These are phyloP conservation scores for Boletus barrowsii DNA, from an alignment of 768 basidiomycete species.

Conservation along the genomic window DNA sequence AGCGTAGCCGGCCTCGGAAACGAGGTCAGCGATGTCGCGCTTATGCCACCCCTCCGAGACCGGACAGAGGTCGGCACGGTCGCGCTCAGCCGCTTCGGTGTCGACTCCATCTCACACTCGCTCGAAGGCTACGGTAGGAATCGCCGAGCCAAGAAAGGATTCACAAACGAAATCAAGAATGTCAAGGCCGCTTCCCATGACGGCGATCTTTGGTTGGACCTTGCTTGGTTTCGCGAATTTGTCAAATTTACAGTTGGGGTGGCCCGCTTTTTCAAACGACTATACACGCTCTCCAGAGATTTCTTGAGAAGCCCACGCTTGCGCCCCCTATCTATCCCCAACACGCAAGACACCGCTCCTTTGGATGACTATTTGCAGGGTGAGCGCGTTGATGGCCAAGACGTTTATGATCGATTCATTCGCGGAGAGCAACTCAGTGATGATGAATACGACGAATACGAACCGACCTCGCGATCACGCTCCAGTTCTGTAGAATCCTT, in stretches of 20 bases:
- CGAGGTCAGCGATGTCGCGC: slow-evolving; percentile 57
- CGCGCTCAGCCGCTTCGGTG: slow-evolving; percentile 41
- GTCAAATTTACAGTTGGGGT: slow-evolving; percentile 32
- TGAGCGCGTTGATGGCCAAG: slow-evolving; percentile 31
- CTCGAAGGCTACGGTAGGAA: slow-evolving; percentile 26
- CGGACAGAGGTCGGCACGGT: slow-evolving; percentile 33
- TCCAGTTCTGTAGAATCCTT: slow-evolving; percentile 18
- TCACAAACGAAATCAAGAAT: slow-evolving; percentile 50
- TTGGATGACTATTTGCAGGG: slow-evolving; percentile 5
- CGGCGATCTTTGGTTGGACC: slow-evolving; percentile 39
- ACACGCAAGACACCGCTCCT: slow-evolving; percentile 1
- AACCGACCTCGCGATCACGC: slow-evolving; percentile 21
- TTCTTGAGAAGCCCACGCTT: slow-evolving; percentile 18
- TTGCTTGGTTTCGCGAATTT: slow-evolving; percentile 41
- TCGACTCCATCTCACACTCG: slow-evolving; percentile 35
- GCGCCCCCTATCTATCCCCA: slow-evolving; percentile 2
- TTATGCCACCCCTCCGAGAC: slow-evolving; percentile 12
- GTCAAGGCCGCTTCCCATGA: slow-evolving; percentile 36
- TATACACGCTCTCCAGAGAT: slow-evolving; percentile 15
- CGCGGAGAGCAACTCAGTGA: slow-evolving; percentile 54
- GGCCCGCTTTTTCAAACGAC: slow-evolving; percentile 25
- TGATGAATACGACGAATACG: slow-evolving; percentile 44
- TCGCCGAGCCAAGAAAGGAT: slow-evolving; percentile 33
- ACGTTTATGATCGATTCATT: slow-evolving; percentile 56
- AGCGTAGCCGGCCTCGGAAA: slow-evolving; percentile 70